A percentile compares a stretch with the other conserved stretches of the same genome.
Conservation (phyloP, 192 early-diverging fungal genomes). For the Geranomyces michiganensis region DNA sequence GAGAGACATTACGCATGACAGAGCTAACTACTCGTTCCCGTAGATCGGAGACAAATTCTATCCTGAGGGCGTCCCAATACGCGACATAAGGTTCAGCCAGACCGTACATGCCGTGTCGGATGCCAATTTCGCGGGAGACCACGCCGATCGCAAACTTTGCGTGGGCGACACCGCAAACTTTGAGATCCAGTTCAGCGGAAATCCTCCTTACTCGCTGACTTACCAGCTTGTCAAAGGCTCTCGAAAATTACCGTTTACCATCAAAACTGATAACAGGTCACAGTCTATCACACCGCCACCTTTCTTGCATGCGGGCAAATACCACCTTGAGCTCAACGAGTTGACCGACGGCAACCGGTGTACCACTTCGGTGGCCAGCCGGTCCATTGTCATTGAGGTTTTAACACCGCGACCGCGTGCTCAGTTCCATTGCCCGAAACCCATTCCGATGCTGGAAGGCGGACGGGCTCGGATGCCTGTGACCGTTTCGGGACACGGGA, state of each 20-base stretch:
- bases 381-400: slow-evolving; percentile 47
- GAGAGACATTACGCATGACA: not conserved
- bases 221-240: slow-evolving; percentile 48
- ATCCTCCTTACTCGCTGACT: slow-evolving; percentile 45
- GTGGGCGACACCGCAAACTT: slow-evolving; percentile 36
- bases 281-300: slow-evolving; percentile 28
- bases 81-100: slow-evolving; percentile 41
- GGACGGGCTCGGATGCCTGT: slow-evolving; percentile 28
- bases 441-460: slow-evolving; percentile 44
- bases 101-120: slow-evolving; percentile 51
- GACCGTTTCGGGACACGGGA: slow-evolving; percentile 37
- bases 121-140: slow-evolving; percentile 17
- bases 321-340: slow-evolving; percentile 48
- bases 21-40: not conserved
- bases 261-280: slow-evolving; percentile 13
- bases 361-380: slow-evolving; percentile 34
- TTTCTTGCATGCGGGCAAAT: slow-evolving; percentile 42
- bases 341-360: slow-evolving; percentile 56
- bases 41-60: slow-evolving; percentile 53
- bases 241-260: slow-evolving; percentile 25
- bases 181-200: slow-evolving; percentile 33
- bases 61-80: slow-evolving; percentile 39
- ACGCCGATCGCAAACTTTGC: slow-evolving; percentile 34
- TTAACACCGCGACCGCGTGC: slow-evolving; percentile 43
- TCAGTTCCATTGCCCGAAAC: slow-evolving; percentile 41